Percentiles rank a stretch among this genome's conserved stretches.
These are phyloP conservation scores for Typha latifolia DNA, from an alignment of 176 grass and related monocot genomes.

Conservation along the genomic window DNA sequence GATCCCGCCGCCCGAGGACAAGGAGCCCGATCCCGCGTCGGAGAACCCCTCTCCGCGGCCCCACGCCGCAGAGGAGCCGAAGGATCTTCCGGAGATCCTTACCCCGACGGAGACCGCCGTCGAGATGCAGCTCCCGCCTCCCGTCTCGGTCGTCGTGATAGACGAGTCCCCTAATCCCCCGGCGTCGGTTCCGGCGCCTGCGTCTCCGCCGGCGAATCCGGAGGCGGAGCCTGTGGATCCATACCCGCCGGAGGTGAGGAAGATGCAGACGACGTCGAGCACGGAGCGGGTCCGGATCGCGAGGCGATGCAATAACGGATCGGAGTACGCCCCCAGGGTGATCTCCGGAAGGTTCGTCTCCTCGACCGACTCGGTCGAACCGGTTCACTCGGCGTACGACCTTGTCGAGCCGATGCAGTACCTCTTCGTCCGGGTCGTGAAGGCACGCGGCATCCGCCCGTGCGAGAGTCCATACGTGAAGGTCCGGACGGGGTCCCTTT, in stretches of 20 bases:
- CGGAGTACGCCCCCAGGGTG: constrained; percentile 28
- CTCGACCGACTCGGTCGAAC: constrained; percentile 38
- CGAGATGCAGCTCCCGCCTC: constrained; percentile 61
- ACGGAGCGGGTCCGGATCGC: constrained; percentile 62
- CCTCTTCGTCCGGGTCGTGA: constrained; percentile 74
- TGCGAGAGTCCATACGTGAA: constrained; percentile 73
- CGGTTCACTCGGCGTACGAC: constrained; percentile 53
- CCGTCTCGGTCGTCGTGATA: constrained; percentile 25
- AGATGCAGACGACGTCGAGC: constrained; percentile 33
- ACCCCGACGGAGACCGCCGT: constrained; percentile 56
- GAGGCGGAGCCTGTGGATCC: constrained; percentile 15
- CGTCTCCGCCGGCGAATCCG: constrained; percentile 18
- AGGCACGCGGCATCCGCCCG: constrained; percentile 54
- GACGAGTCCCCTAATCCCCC: constrained; percentile 38
- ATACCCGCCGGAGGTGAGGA: constrained; percentile 16
- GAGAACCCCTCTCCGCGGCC: constrained; percentile 26
- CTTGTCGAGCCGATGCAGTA: constrained; percentile 88
- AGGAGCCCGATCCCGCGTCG: constrained; percentile 23
- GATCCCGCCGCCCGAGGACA: constrained; percentile 32
- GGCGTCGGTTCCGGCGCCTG: neutral
- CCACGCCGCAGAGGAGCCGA: constrained; percentile 32
- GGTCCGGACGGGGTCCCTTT: constrained; percentile 41
- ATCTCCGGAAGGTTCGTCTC: constrained; percentile 61
- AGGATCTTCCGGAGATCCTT: constrained; percentile 34
- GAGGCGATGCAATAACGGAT: constrained; percentile 31